These are phyloP conservation scores for Ramaria rubella DNA, from an alignment of 768 basidiomycete genomes.

Conservation along the genomic window DNA sequence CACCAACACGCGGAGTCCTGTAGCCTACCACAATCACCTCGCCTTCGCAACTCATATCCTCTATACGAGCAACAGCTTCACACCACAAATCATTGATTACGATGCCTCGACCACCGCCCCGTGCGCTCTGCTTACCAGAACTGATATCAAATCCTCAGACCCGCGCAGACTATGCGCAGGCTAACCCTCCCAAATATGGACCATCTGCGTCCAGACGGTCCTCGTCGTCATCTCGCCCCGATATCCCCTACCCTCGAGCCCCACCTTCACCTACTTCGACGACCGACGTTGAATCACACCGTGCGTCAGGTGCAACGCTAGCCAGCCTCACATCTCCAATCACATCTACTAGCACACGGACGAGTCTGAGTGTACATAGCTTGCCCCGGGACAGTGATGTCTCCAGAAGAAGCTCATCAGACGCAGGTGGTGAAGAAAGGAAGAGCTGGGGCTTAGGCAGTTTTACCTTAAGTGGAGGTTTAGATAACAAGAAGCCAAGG, in stretches of 20 bases:
- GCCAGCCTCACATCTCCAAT: not conserved
- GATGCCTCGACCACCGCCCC: constrained; percentile 9
- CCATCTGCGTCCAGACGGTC: not conserved
- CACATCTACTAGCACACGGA: not conserved
- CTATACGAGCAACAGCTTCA: not conserved
- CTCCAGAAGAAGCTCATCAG: not conserved
- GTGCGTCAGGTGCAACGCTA: not conserved
- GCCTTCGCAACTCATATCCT: not conserved
- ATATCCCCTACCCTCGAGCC: not conserved
- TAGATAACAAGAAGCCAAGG: not conserved
- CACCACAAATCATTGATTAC: not conserved
- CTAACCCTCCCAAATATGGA: constrained; percentile 2
- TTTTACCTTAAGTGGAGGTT: not conserved
- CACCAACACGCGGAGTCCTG: not conserved
- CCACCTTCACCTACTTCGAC: constrained; percentile 8
- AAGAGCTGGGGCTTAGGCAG: not conserved
- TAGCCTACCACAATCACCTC: not conserved
- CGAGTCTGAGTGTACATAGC: constrained; percentile 6
- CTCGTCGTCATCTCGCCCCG: not conserved
- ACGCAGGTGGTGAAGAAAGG: not conserved
- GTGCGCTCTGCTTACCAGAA: constrained; percentile 9
- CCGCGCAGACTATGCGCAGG: not conserved
- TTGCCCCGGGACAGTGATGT: not conserved
- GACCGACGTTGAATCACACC: not conserved
- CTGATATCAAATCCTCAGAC: constrained; percentile 5